Conservation (phyloP, 345 rosid species). For the Citrus sp. region DNA sequence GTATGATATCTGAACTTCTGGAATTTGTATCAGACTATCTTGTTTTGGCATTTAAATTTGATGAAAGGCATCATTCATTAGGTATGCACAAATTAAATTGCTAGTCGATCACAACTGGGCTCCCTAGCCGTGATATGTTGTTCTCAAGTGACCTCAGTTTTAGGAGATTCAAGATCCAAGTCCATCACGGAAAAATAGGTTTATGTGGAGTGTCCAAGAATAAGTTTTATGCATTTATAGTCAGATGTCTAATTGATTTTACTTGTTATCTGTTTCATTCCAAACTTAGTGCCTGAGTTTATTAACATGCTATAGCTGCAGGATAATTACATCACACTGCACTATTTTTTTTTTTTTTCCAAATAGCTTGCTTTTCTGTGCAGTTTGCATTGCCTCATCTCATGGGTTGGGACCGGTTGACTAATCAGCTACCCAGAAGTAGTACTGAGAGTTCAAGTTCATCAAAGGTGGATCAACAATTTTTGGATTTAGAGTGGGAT, state of each 20-base stretch:
- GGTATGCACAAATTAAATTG: not conserved
- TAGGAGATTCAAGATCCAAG: not conserved
- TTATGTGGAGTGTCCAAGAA: not conserved
- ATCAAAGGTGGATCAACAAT: constrained; percentile 35
- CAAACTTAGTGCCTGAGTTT: not conserved
- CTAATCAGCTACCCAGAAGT: constrained; percentile 15
- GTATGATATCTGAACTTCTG: constrained; percentile 39
- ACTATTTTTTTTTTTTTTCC: not conserved
- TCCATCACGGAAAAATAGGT: not conserved
- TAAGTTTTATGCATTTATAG: not conserved
- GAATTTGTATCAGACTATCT: not conserved
- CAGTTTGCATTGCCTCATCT: constrained; percentile 94
- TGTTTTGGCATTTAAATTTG: not conserved
- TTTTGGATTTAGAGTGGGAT: constrained; percentile 67
- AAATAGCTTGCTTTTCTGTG: constrained; percentile 17
- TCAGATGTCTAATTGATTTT: not conserved
- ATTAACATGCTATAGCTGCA: not conserved
- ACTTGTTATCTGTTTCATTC: not conserved
- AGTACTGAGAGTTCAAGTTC: constrained; percentile 17
- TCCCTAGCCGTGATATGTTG: not conserved
- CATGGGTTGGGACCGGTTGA: constrained; percentile 82
- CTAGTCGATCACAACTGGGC: too few relatives aligned
- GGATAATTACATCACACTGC: not conserved
- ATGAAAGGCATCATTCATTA: not conserved
- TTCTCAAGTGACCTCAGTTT: not conserved